Percentiles rank a stretch among this genome's conserved stretches.
These are phyloP conservation scores for Diutina catenulata DNA, from an alignment of 1,139 yeast genomes.

Conservation along the genomic window DNA sequence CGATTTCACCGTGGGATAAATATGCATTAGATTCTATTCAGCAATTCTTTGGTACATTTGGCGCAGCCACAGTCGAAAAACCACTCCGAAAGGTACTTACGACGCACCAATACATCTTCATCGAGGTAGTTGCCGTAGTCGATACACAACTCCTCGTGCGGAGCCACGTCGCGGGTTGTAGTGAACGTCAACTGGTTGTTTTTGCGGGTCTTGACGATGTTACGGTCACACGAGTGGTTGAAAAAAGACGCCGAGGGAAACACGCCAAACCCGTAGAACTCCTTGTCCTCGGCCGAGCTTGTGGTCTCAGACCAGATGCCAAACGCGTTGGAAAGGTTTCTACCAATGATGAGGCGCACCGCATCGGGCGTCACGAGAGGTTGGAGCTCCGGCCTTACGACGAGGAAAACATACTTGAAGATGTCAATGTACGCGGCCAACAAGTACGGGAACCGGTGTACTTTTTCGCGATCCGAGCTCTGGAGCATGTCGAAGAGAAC, in stretches of 20 bases:
- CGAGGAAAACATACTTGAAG: constrained; percentile 36
- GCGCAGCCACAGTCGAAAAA: constrained; percentile 48
- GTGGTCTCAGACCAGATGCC: constrained; percentile 51
- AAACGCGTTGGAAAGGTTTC: constrained; percentile 63
- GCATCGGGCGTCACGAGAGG: constrained; percentile 24
- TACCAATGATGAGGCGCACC: constrained; percentile 43
- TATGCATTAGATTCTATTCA: neutral
- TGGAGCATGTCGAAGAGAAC: constrained; percentile 35
- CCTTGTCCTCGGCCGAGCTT: constrained; percentile 34
- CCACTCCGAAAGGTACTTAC: constrained; percentile 40
- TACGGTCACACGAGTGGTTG: constrained; percentile 39
- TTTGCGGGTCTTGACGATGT: constrained; percentile 15
- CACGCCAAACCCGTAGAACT: constrained; percentile 56
- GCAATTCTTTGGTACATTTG: constrained; percentile 24
- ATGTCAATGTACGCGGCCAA: constrained; percentile 38
- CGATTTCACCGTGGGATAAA: constrained; percentile 25
- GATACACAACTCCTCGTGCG: constrained; percentile 47
- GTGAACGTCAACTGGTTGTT: constrained; percentile 12
- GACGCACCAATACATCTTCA: constrained; percentile 31
- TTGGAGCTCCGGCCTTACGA: constrained; percentile 28
- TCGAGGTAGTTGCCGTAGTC: constrained; percentile 45
- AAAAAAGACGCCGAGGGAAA: constrained; percentile 60
- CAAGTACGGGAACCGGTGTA: constrained; percentile 36
- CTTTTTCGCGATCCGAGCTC: constrained; percentile 42
- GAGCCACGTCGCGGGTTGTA: constrained; percentile 15